Evolutionary conservation across 805 yeast species (phyloP).

Genomic region (Metschnikowia henanensis): DNA sequence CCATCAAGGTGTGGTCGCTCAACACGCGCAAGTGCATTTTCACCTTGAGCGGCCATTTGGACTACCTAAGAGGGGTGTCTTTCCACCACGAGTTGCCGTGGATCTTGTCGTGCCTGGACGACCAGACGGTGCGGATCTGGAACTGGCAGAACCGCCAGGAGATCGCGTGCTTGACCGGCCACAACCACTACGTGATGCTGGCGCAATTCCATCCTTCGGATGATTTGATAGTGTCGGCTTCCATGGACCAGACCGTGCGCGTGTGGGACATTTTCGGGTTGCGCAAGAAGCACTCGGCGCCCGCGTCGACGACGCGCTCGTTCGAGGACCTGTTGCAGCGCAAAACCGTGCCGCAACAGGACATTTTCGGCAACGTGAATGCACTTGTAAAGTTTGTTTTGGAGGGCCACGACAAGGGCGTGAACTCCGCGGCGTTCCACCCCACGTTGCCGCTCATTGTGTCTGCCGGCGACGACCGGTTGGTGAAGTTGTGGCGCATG

Average conservation of each 20-base stretch:
- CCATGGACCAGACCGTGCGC: constrained; percentile 97
- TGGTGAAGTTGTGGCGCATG: constrained; percentile 97
- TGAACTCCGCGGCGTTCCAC: constrained; percentile 98
- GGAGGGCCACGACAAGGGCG: constrained; percentile 98
- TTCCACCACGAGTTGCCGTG: constrained; percentile 97
- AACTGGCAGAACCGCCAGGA: constrained; percentile 99
- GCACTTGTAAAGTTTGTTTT: constrained; percentile 93
- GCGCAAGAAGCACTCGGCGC: constrained; percentile 91
- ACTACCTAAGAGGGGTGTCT: constrained; percentile 89
- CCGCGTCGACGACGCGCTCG: constrained; percentile 47
- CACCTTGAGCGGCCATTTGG: constrained; percentile 91
- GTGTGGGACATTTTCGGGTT: constrained; percentile 98
- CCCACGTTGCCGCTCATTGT: constrained; percentile 94
- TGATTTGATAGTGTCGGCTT: constrained; percentile 92
- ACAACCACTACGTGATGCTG: constrained; percentile 96
- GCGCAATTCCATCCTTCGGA: constrained; percentile 97
- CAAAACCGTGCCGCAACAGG: constrained; percentile 80
- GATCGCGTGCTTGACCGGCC: constrained; percentile 96
- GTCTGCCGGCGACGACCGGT: constrained; percentile 94
- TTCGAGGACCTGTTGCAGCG: constrained; percentile 62
- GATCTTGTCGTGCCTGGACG: constrained; percentile 95
- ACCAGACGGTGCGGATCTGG: constrained; percentile 98
- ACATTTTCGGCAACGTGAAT: constrained; percentile 90
- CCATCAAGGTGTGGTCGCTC: constrained; percentile 94
- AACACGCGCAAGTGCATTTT: constrained; percentile 89